Percentiles rank a stretch among this genome's conserved stretches.
These are phyloP conservation scores for Rostrohypoxylon terebratum DNA, from an alignment of 495 filamentous ascomycete species.

Conservation along the genomic window DNA sequence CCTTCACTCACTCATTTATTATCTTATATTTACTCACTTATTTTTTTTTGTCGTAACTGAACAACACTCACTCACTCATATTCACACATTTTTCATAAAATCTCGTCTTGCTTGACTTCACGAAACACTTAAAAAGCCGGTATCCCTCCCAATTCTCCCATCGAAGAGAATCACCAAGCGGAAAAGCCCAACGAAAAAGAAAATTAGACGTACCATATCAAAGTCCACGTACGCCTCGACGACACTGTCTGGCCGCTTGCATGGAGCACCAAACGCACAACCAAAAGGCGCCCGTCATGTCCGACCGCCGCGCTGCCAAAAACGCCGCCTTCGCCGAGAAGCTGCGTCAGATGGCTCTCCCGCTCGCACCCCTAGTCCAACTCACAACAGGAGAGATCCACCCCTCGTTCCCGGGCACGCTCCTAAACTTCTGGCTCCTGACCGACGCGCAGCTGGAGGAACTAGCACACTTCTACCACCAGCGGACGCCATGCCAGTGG, in stretches of 20 bases:
- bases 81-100: not conserved
- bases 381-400: constrained; percentile 70
- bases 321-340: constrained; percentile 56
- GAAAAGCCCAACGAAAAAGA: not conserved
- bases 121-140: not conserved
- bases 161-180: not conserved
- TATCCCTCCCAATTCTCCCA: not conserved
- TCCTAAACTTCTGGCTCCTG: constrained; percentile 80
- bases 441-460: constrained; percentile 75
- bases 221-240: not conserved
- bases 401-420: constrained; percentile 72
- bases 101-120: not conserved
- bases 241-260: not conserved
- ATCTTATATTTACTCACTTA: not conserved
- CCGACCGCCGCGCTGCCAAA: constrained; percentile 48
- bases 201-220: not conserved
- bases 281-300: constrained; percentile 32
- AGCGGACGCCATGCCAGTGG: constrained; percentile 67
- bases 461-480: constrained; percentile 81
- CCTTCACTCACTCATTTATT: constrained; percentile 31
- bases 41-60: not conserved
- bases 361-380: constrained; percentile 68
- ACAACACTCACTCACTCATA: not conserved
- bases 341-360: constrained; percentile 60
- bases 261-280: constrained; percentile 44